phyloP scores from a whole-genome alignment of 2,329 filamentous ascomycete genomes.

The Neurospora sp. region DNA sequence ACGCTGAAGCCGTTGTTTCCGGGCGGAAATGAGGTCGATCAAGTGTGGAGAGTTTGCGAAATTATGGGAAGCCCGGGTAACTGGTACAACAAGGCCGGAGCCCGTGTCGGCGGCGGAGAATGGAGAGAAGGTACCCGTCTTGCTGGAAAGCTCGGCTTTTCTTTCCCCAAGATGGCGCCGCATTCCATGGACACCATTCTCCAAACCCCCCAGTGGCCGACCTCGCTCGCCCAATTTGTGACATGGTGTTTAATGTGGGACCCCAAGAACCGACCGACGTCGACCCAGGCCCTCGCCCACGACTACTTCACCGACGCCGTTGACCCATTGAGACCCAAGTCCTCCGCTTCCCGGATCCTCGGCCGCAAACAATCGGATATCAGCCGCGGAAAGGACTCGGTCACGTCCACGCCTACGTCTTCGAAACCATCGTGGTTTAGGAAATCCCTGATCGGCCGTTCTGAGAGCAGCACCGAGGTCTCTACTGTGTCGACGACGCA shows the following conservation, averaged over 20 bases:
- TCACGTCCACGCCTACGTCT: conserved; percentile 46
- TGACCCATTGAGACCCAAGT: conserved; percentile 87
- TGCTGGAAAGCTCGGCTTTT: conserved; percentile 93
- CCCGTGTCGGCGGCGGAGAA: conserved; percentile 83
- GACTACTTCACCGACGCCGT: conserved; percentile 91
- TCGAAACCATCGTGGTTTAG: conserved; percentile 95
- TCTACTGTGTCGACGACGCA: conserved; percentile 34
- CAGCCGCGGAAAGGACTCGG: conserved; percentile 56
- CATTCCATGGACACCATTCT: conserved; percentile 94
- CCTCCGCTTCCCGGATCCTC: conserved; percentile 71
- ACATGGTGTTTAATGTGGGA: conserved; percentile 99
- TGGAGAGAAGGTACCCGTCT: conserved; percentile 92
- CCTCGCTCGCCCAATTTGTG: conserved; percentile 80
- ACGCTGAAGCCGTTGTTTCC: conserved; percentile 95
- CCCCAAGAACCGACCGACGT: conserved; percentile 82
- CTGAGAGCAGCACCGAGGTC: conserved; percentile 53
- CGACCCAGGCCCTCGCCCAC: conserved; percentile 85
- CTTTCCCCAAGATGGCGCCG: conserved; percentile 98
- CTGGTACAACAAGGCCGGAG: conserved; percentile 90
- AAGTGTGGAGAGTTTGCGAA: conserved; percentile 97
- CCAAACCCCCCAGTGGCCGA: conserved; percentile 82
- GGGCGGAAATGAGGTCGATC: conserved; percentile 95
- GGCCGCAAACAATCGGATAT: conserved; percentile 86
- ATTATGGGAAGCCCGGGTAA: conserved; percentile 98
- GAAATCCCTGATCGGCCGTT: conserved; percentile 79